Conservation (phyloP, 2,329 filamentous ascomycete genomes). For the Venturia aucupariae region DNA sequence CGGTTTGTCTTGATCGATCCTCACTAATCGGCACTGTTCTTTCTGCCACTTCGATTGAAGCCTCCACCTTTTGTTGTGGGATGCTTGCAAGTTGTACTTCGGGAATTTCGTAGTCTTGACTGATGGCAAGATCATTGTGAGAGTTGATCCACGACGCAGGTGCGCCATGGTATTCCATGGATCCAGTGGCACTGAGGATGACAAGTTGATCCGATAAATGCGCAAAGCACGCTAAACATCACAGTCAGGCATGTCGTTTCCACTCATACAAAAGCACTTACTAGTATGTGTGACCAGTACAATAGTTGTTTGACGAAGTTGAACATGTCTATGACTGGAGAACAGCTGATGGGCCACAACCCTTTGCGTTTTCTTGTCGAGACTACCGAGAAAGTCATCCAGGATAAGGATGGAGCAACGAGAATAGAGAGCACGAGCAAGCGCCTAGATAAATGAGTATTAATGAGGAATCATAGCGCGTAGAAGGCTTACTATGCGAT, state of each 20-base stretch:
- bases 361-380: conserved; percentile 13
- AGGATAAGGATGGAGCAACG: conserved; percentile 11
- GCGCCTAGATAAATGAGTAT: neutral
- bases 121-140: neutral
- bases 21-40: neutral
- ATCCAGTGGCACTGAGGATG: conserved; percentile 5
- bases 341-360: conserved; percentile 8
- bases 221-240: neutral
- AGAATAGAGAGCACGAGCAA: conserved; percentile 15
- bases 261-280: neutral
- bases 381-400: conserved; percentile 15
- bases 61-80: neutral
- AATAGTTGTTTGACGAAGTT: conserved; percentile 4
- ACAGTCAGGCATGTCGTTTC: neutral
- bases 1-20: neutral
- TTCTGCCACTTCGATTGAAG: neutral
- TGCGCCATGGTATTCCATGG: conserved; percentile 4
- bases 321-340: conserved; percentile 2
- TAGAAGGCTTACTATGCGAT: conserved; percentile 6
- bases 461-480: neutral
- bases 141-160: neutral
- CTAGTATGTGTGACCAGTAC: conserved; percentile 16
- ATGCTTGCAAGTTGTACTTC: neutral
- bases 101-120: neutral
- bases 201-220: conserved; percentile 14